phyloP scores from a whole-genome alignment of 495 filamentous ascomycete genomes.

The Barbatosphaeria neglecta region DNA sequence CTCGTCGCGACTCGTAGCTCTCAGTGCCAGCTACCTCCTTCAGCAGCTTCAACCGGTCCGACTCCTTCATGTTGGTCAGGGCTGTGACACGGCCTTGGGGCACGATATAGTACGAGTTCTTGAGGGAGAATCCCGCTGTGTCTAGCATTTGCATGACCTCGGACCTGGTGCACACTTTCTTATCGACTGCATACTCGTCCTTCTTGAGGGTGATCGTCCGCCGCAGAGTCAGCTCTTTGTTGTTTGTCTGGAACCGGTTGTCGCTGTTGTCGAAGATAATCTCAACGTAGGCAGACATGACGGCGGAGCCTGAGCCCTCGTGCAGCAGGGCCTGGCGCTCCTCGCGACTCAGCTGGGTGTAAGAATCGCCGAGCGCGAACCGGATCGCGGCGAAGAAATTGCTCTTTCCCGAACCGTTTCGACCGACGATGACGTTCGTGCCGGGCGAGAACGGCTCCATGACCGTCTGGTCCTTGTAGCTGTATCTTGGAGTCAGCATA shows the following conservation, averaged over 20 bases:
- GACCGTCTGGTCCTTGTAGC: constrained; percentile 98
- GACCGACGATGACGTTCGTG: constrained; percentile 97
- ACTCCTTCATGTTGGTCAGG: constrained; percentile 97
- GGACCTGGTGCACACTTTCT: constrained; percentile 87
- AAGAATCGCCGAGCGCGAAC: constrained; percentile 96
- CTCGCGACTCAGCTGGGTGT: constrained; percentile 90
- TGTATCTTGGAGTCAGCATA: constrained; percentile 26
- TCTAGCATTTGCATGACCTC: constrained; percentile 96
- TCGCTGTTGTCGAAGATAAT: constrained; percentile 98
- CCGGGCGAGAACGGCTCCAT: constrained; percentile 97
- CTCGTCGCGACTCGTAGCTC: constrained; percentile 83
- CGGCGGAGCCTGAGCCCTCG: constrained; percentile 91
- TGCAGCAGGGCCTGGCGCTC: constrained; percentile 92
- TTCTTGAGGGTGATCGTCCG: constrained; percentile 96
- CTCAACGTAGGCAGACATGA: constrained; percentile 98
- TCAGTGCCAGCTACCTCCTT: constrained; percentile 98
- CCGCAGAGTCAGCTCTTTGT: constrained; percentile 76
- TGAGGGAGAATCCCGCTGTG: constrained; percentile 89
- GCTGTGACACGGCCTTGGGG: constrained; percentile 93
- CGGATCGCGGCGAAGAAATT: constrained; percentile 99
- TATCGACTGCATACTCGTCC: constrained; percentile 93
- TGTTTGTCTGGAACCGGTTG: constrained; percentile 89
- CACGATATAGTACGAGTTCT: constrained; percentile 98
- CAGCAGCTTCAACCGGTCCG: constrained; percentile 72
- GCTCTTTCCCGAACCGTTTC: constrained; percentile 97